These are phyloP conservation scores for Thielaviopsis euricoi DNA, from an alignment of 2,329 filamentous ascomycete genomes.

Conservation along the genomic window DNA sequence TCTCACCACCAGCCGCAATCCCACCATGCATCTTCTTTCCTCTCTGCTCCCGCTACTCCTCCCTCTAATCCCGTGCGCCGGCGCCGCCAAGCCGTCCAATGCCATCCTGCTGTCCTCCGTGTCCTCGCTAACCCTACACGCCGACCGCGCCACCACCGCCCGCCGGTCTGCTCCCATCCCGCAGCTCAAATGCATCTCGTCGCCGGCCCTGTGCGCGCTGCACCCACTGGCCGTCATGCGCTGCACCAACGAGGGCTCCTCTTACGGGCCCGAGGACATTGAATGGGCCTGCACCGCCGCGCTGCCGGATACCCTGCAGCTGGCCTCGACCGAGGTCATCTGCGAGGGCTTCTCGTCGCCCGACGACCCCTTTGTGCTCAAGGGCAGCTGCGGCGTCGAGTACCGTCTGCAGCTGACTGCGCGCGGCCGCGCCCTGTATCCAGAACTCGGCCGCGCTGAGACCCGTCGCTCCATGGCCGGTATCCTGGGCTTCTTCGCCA, in stretches of 20 bases:
- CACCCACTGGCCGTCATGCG: constrained; percentile 56
- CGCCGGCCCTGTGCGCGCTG: constrained; percentile 45
- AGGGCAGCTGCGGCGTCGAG: constrained; percentile 84
- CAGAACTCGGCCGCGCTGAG: constrained; percentile 28
- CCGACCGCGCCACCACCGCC: constrained; percentile 48
- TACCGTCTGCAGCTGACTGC: constrained; percentile 69
- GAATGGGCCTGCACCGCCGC: constrained; percentile 73
- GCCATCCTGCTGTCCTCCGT: constrained; percentile 46
- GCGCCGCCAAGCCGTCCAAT: constrained; percentile 16
- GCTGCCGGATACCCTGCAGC: constrained; percentile 44
- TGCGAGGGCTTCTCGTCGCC: constrained; percentile 73
- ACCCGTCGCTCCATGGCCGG: constrained; percentile 12
- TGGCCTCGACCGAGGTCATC: constrained; percentile 75
- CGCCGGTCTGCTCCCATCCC: constrained; percentile 63
- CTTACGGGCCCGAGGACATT: constrained; percentile 65
- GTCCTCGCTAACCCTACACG: constrained; percentile 60
- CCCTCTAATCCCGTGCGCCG: neutral
- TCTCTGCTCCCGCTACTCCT: neutral
- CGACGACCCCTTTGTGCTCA: constrained; percentile 73
- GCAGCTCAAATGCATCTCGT: constrained; percentile 61
- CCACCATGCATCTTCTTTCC: neutral
- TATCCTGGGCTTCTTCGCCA: constrained; percentile 28
- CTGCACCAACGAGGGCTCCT: constrained; percentile 70
- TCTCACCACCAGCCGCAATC: too few species aligned
- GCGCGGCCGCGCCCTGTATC: constrained; percentile 55